Conservation (phyloP, 176 grass and related monocot genomes). For the Lolium rigidum region DNA sequence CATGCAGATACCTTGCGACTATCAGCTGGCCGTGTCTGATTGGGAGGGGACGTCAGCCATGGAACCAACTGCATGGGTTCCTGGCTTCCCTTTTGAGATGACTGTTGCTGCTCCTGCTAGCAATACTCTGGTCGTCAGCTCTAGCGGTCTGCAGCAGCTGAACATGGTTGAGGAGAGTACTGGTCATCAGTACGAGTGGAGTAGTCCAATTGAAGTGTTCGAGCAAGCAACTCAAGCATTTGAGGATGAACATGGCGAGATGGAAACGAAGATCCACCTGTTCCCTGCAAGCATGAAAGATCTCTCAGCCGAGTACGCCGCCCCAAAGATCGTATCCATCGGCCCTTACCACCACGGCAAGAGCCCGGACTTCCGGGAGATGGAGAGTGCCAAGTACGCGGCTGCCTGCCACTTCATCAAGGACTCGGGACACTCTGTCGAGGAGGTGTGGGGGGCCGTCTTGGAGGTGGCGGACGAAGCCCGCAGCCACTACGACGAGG, state of each 20-base stretch:
- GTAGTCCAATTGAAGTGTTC: no score
- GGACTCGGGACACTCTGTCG: no score
- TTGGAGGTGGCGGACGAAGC: no score
- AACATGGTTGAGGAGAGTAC: background rate
- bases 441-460: no score
- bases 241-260: background rate
- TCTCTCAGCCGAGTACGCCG: background rate
- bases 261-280: conserved; percentile 1
- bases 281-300: background rate
- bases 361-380: background rate
- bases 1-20: background rate
- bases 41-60: background rate
- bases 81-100: conserved; percentile 14
- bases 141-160: background rate
- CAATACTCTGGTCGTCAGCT: background rate
- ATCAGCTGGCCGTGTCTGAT: background rate
- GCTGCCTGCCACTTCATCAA: background rate
- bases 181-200: background rate
- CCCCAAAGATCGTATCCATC: background rate
- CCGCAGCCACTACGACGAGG: background rate
- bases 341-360: conserved; percentile 10
- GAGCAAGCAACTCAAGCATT: background rate
- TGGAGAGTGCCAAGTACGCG: conserved; percentile 10
- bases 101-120: conserved; percentile 28
- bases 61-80: conserved; percentile 18